Base-by-base conservation (phyloP, 306 rosid genomes). In the Rosa multiflora region DNA sequence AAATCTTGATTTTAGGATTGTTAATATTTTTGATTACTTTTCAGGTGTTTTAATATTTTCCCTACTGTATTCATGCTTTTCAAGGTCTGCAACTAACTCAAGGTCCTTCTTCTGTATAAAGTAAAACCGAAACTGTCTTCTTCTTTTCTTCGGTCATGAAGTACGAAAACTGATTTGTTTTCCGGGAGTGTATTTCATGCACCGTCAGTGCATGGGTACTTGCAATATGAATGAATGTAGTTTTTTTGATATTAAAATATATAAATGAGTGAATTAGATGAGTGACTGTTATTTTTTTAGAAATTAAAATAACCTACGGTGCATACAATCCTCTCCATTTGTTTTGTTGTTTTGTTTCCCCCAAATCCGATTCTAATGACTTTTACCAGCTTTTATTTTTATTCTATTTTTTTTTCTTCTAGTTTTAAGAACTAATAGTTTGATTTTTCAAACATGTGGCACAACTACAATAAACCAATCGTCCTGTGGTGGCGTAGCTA, bases 51-150 rank as follows among this genome's bases (percentile, higher is more conserved):
- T n/a, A n/a, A 12, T 32, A 32, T 32, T 26, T 29, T 26, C 40
- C 3, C 68, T 56, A 74, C 1, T 40, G 4, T 56, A 55, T 56
- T 37, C 76, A 73, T 18, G 48, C 77, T 40, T 55, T 74, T 55
- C 21, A 61, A 44, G 7, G 8, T 43, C 43, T 64, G 7, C 53
- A 56, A 74, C 77, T 37, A 52, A 55, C 51, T 12, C 8, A 39
- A 73, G 77, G 43, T 13, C 10, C 29, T 37, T 73, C 37, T 37
- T 53, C 18, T 32, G 37, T 32, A 20, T n/a, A 40, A 53, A 53
- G 20, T 43, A 29, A 39, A 40, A 67, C 72, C 47, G 29, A 29
- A 32, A 63, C 10, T 21, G 9, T 21, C 37, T 7, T 21, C 26
- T 53, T 29, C 4, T 29, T 35, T 63, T 12, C 3, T 56, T 1